Conservation (phyloP, 2,329 filamentous ascomycete species). For the Zelopaecilomyces penicillatus region DNA sequence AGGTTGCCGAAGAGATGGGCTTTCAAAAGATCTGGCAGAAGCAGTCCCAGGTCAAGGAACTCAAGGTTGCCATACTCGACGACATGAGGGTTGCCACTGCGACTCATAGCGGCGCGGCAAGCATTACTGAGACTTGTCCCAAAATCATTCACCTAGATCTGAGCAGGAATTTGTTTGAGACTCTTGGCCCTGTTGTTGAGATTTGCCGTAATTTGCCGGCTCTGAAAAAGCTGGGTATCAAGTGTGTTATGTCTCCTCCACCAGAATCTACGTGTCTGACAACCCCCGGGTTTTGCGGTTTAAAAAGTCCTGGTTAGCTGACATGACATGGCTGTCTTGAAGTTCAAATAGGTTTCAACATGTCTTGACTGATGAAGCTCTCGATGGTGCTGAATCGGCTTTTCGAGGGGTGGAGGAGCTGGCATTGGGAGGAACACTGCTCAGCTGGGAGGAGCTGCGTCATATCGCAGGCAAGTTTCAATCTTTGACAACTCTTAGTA, state of each 20-base stretch:
- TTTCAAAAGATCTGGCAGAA: conserved; percentile 86
- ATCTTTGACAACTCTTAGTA: conserved; percentile 41
- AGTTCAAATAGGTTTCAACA: conserved; percentile 66
- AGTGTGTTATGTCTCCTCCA: conserved; percentile 42
- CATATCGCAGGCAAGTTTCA: conserved; percentile 45
- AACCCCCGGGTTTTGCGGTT: background rate
- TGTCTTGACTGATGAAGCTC: conserved; percentile 26
- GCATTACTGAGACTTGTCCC: conserved; percentile 47
- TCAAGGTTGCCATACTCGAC: conserved; percentile 77
- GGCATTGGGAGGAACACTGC: conserved; percentile 57
- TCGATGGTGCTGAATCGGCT: conserved; percentile 25
- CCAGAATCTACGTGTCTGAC: background rate
- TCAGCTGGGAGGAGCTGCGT: conserved; percentile 58
- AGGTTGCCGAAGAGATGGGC: conserved; percentile 86
- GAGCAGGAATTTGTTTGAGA: conserved; percentile 71
- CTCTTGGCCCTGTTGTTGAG: conserved; percentile 55
- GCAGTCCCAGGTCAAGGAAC: conserved; percentile 67
- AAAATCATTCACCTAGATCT: conserved; percentile 74
- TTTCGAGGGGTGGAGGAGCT: conserved; percentile 51
- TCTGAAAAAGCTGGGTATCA: conserved; percentile 59
- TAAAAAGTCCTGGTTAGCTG: conserved; percentile 10
- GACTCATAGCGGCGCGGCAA: conserved; percentile 21
- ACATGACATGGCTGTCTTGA: background rate
- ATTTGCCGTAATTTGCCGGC: conserved; percentile 64
- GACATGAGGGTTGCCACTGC: conserved; percentile 52